Percentiles rank a stretch among this genome's conserved stretches.
These are phyloP conservation scores for Aspergillus carbonarius DNA, from an alignment of 2,329 filamentous ascomycete genomes.

Conservation along the genomic window DNA sequence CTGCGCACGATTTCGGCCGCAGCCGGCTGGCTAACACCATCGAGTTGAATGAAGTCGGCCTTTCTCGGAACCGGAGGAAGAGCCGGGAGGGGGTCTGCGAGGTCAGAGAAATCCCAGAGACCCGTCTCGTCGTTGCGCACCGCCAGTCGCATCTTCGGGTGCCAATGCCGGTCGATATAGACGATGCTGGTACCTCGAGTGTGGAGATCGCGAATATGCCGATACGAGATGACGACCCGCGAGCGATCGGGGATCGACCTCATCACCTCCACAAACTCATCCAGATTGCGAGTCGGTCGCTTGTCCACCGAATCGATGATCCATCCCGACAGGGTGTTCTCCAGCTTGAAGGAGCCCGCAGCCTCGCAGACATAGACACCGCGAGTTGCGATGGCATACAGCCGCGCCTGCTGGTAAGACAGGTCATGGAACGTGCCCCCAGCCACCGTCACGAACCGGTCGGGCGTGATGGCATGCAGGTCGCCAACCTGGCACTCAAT, in stretches of 20 bases:
- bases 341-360: conserved; percentile 90
- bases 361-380: conserved; percentile 96
- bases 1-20: conserved; percentile 93
- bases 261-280: conserved; percentile 88
- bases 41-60: conserved; percentile 88
- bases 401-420: conserved; percentile 94
- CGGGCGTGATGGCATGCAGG: conserved; percentile 90
- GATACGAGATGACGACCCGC: conserved; percentile 90
- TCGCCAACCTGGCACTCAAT: conserved; percentile 84
- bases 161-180: conserved; percentile 93
- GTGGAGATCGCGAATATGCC: conserved; percentile 91
- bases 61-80: conserved; percentile 69
- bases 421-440: conserved; percentile 94
- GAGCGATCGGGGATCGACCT: conserved; percentile 77
- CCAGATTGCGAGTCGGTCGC: conserved; percentile 81
- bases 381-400: conserved; percentile 88
- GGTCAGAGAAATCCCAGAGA: conserved; percentile 89
- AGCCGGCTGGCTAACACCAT: conserved; percentile 81
- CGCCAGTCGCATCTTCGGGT: conserved; percentile 88
- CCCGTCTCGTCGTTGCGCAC: conserved; percentile 86
- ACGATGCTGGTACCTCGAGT: conserved; percentile 91
- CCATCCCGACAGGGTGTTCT: conserved; percentile 88
- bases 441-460: conserved; percentile 90
- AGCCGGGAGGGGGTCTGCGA: conserved; percentile 77
- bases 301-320: conserved; percentile 90